Evolutionary conservation across 2,329 filamentous ascomycete genomes (phyloP), one percentile per base, ranked within the genome.

Genomic region (Teratosphaeria pseudoeucalypti): DNA sequence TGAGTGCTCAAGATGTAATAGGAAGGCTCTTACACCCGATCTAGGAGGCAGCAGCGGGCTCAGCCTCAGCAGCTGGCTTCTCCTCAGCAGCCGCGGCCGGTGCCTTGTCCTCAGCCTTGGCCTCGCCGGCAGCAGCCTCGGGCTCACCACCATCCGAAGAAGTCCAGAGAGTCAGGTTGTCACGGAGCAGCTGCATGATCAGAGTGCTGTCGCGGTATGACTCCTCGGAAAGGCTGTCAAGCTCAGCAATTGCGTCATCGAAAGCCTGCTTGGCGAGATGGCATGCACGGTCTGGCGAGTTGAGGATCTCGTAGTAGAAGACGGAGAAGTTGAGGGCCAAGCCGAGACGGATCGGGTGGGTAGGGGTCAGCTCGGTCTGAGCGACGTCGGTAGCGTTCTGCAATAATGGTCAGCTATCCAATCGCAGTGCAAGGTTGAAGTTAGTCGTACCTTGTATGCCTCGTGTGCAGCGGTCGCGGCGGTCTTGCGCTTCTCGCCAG

Each of bases 261-360:
- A 97, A 97, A 56, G 94, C 92, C 83, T 97, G 92, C 86, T 97
- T 97, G 79, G 92, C 92, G 68, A 97, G 86, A 77, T 97, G 92
- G 86, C 92, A 97, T 74, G 92, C 92, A 75, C 89, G 90, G 79
- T 96, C 92, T 73, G 92, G 92, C 39, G 92, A 95, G 87, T 96
- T 97, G 75, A 96, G 83, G 76, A 96, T 96, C 85, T 96, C 94
- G 79, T 96, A 96, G 86, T 96, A 96, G 84, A 96, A 96, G 73
- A 96, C 92, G 66, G 92, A 96, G 86, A 97, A 96, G 88, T 96
- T 97, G 70, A 97, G 86, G 69, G 92, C 92, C 73, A 97, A 88
- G 77, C 92, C 92, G 67, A 97, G 90, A 73, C 92, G 92, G 81
- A 97, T 97, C 71, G 92, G 92, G 84, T 97, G 92, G 63, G 94